Conservation (phyloP, 179 eudicot species). For the Sideroxylon spinosum region DNA sequence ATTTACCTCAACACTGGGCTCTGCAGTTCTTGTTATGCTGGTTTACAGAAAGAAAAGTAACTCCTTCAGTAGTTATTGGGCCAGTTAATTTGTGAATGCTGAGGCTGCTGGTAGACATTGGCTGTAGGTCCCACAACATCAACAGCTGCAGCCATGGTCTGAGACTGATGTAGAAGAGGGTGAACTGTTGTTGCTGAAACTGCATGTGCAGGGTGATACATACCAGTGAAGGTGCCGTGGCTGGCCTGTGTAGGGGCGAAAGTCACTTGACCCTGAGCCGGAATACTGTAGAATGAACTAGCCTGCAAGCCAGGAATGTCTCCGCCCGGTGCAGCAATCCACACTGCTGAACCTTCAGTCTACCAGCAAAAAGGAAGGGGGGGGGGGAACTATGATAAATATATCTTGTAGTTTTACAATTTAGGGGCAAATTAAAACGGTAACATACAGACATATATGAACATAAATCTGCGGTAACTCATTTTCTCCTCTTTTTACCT, state of each 20-base stretch:
- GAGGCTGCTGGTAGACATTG: conserved; percentile 66
- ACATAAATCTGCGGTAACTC: too few relatives aligned
- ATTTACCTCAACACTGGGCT: conserved; percentile 13
- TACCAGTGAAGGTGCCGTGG: conserved; percentile 56
- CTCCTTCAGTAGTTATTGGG: conserved; percentile 55
- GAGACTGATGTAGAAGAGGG: conserved; percentile 71
- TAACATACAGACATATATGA: too few relatives aligned
- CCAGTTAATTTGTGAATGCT: conserved; percentile 68
- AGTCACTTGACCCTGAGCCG: conserved; percentile 63
- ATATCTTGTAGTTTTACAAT: not conserved
- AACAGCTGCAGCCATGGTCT: conserved; percentile 54
- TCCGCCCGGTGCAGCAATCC: conserved; percentile 62
- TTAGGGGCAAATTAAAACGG: not conserved
- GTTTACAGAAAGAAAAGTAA: conserved; percentile 13
- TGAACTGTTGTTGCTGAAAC: conserved; percentile 51
- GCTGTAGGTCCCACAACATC: conserved; percentile 64
- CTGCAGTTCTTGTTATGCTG: conserved; percentile 13
- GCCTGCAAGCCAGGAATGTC: conserved; percentile 61
- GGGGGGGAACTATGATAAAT: not conserved
- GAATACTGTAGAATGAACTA: conserved; percentile 67
- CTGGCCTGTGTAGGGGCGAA: conserved; percentile 64
- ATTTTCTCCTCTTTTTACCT: too few relatives aligned
- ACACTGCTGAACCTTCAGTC: conserved; percentile 72
- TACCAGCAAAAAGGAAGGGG: too few relatives aligned
- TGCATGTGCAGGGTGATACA: conserved; percentile 72